Evolutionary conservation across 1,284 basidiomycete genomes (phyloP).

Genomic region (Cryptococcus neoformans): DNA sequence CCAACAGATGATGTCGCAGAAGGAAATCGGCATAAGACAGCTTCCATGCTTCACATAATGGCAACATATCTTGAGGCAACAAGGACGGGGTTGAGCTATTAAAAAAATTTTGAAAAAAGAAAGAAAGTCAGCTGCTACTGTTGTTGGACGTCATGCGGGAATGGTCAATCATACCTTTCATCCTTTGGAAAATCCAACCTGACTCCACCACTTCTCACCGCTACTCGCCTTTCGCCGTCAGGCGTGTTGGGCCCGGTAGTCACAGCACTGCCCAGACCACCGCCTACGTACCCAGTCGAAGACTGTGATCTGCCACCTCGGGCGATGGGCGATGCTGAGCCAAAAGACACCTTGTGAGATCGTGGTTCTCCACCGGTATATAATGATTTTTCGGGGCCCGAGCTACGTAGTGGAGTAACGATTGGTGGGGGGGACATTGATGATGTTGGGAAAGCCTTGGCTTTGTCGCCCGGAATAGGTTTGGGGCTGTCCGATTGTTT

Average conservation of each 20-base stretch:
- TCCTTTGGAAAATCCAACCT: constrained; percentile 8
- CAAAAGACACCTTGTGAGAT: constrained; percentile 26
- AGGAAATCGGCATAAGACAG: constrained; percentile 70
- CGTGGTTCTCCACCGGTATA: constrained; percentile 6
- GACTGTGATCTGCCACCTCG: background rate
- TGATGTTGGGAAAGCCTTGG: background rate
- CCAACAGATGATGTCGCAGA: constrained; percentile 64
- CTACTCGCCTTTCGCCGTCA: constrained; percentile 14
- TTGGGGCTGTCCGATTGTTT: constrained; percentile 7
- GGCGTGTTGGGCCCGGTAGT: background rate
- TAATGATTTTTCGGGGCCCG: constrained; percentile 11
- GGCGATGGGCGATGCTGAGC: too few relatives aligned
- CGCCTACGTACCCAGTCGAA: background rate
- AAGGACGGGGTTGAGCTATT: constrained; percentile 20
- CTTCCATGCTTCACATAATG: constrained; percentile 35
- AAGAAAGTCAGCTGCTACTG: too few relatives aligned
- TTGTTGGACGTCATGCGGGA: too few relatives aligned
- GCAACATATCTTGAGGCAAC: constrained; percentile 21
- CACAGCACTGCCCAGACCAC: too few relatives aligned
- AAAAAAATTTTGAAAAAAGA: too few relatives aligned
- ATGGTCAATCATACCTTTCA: constrained; percentile 4
- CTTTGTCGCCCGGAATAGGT: background rate
- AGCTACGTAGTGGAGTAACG: constrained; percentile 8
- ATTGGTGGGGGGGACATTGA: constrained; percentile 11
- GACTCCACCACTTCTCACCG: constrained; percentile 21